Base-by-base conservation (phyloP, 805 yeast genomes). In the Cyberlindnera mrakii region DNA sequence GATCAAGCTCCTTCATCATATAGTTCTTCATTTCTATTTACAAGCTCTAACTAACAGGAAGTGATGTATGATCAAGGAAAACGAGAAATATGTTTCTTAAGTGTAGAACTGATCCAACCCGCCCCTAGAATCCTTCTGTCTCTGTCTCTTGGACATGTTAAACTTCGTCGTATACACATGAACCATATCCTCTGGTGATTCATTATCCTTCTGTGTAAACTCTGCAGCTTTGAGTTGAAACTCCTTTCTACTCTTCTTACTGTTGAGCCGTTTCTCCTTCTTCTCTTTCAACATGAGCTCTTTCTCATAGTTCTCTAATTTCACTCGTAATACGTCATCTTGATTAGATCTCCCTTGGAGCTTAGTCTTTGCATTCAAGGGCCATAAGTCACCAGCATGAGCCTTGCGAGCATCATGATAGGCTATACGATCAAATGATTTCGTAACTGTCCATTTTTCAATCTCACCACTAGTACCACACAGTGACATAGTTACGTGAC, bases 371-470 rank as follows among this genome's bases (percentile, higher is more conserved):
- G 80, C 80, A 30, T 74, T 85, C 33, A 80, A 62, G 0, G 85
- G 82, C 99, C 98, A 93, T 41, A 82, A 64, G 59, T 93, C 99
- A 18, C 96, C 96, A 57, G 77, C 75, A n/a, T 63, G 63, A 0
- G 87, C 77, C 60, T 93, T 91, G 43, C 97, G 72, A 0, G 96
- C 96, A 66, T 93, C 98, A 57, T 86, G 95, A 53, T 87, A 93
- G 3, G 70, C 78, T 47, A 78, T 83, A 48, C 78, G 78, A 6
- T 87, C 85, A 42, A 76, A 71, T 16, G 95, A 80, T 59, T 82
- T 85, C 0, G 97, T 83, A 3, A 93, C 75, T 14, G 81, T 81
- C 96, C 97, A 89, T 46, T 81, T 79, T 63, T 91, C 97, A 35
- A 91, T 63, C 37, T 75, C 73, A 1, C 96, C 96, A 13, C 82